phyloP scores from a whole-genome alignment of 2,329 filamentous ascomycete genomes.

The Teratosphaeria nubilosa region DNA sequence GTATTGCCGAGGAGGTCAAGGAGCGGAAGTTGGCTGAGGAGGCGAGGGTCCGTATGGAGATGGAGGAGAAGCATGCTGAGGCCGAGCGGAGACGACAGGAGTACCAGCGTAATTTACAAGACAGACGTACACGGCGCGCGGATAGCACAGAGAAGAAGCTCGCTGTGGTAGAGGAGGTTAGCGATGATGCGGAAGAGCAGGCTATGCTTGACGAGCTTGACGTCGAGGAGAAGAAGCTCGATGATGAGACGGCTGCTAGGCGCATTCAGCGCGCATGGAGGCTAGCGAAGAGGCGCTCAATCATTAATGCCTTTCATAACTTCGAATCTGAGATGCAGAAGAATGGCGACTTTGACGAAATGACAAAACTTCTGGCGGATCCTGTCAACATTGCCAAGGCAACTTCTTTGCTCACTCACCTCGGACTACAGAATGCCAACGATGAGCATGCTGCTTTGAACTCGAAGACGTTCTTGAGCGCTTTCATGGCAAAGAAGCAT shows the following conservation, averaged over 20 bases:
- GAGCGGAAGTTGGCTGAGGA: constrained; percentile 68
- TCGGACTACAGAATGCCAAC: constrained; percentile 48
- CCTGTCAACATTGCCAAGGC: constrained; percentile 57
- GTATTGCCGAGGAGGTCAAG: constrained; percentile 72
- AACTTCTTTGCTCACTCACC: constrained; percentile 56
- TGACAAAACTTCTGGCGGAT: constrained; percentile 57
- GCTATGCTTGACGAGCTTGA: constrained; percentile 23
- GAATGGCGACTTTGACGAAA: constrained; percentile 67
- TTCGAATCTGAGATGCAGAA: constrained; percentile 36
- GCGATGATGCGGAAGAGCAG: constrained; percentile 36
- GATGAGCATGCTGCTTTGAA: constrained; percentile 57
- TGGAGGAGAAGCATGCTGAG: constrained; percentile 71
- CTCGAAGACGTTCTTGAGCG: constrained; percentile 67
- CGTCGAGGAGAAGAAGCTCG: constrained; percentile 31
- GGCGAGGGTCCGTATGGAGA: constrained; percentile 57
- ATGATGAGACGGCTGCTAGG: constrained; percentile 51
- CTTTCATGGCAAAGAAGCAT: constrained; percentile 70
- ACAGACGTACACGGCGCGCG: constrained; percentile 32
- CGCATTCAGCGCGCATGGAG: constrained; percentile 65
- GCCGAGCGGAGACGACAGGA: constrained; percentile 58
- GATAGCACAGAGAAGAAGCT: constrained; percentile 40
- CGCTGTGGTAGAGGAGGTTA: constrained; percentile 39
- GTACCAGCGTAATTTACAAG: constrained; percentile 40
- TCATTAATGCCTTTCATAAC: constrained; percentile 55
- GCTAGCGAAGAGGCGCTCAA: constrained; percentile 45